Base-by-base conservation (phyloP, 345 rosid genomes). In the Mangifera indica region DNA sequence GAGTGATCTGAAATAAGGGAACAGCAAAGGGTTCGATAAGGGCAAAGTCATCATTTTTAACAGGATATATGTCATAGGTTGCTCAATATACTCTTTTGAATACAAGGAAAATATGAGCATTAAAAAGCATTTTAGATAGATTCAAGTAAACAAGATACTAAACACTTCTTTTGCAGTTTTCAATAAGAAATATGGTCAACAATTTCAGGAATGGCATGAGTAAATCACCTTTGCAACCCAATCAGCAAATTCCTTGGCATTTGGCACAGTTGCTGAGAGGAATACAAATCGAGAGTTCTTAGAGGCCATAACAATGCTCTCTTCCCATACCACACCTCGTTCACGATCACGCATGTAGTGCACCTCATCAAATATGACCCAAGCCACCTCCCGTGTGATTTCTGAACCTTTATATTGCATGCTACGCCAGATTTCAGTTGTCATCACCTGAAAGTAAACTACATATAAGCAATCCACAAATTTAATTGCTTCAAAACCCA, bases 321-420 rank as follows among this genome's bases (percentile, higher is more conserved):
- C 98, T 72, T 95, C 99, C 99, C 99, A 95, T 3, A 95, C 98
- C 60, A 95, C 99, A 80, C 99, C 98, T 84, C 99, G 87, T 76
- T 95, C 98, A 7, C 88, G 83, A 83, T 95, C 99, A 66, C 99
- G 98, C 99, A 95, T 95, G 83, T 95, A 95, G 81, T 95, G 99
- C 46, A 95, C 99, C 82, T 95, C 99, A 81, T 95, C 99, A 84
- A 95, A 95, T 54, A 95, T 79, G 71, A 92, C 79, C 99, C 98
- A 95, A 18, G 99, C 99, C 70, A 95, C 99, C 76, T 95, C 99
- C 64, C 98, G 80, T 72, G 91, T 86, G 66, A 91, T 42, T 80
- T 95, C 98, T 9, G 99, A 95, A 78, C 99, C 98, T 84, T 82
- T 92, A 61, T 95, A 95, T 84, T 85, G 98, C 98, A 95, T 95